These are phyloP conservation scores for Phanerochaete carnosa DNA, from an alignment of 768 basidiomycete genomes.

Conservation along the genomic window DNA sequence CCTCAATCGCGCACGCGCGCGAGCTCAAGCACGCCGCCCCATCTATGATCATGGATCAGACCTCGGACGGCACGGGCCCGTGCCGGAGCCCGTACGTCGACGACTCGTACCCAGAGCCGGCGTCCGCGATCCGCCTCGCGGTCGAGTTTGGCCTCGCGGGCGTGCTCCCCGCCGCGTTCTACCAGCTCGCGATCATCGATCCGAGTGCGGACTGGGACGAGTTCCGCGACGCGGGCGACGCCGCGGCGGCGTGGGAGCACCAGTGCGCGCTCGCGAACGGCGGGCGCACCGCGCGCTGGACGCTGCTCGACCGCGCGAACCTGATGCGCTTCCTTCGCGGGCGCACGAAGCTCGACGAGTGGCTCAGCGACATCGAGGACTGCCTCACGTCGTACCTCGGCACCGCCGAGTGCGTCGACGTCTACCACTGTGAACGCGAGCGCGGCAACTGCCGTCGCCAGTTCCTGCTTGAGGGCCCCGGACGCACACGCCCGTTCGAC, in stretches of 20 bases:
- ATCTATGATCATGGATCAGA: background rate
- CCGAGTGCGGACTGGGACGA: conserved; percentile 9
- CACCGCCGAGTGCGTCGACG: conserved; percentile 3
- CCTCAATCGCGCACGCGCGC: conserved; percentile 2
- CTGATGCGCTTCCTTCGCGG: conserved; percentile 5
- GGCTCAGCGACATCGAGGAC: conserved; percentile 10
- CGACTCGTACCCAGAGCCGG: conserved; percentile 14
- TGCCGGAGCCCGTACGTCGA: conserved; percentile 1
- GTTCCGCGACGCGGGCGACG: background rate
- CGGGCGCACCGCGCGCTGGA: conserved; percentile 9
- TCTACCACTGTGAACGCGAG: background rate
- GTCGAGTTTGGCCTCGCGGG: conserved; percentile 5
- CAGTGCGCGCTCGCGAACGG: conserved; percentile 1
- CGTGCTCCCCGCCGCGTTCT: conserved; percentile 19
- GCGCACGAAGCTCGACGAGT: conserved; percentile 2
- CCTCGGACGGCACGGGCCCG: background rate
- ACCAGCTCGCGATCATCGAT: conserved; percentile 14
- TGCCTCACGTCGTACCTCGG: conserved; percentile 6
- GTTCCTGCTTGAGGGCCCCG: conserved; percentile 2
- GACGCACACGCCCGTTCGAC: conserved; percentile 6
- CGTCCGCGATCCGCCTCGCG: conserved; percentile 16
- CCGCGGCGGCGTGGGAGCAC: conserved; percentile 4
- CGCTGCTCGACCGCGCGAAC: background rate
- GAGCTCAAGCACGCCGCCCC: background rate
- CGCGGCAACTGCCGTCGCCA: background rate